Evolutionary conservation across 139 green algal species (phyloP).

Genomic region (Chlamydomonas urium): DNA sequence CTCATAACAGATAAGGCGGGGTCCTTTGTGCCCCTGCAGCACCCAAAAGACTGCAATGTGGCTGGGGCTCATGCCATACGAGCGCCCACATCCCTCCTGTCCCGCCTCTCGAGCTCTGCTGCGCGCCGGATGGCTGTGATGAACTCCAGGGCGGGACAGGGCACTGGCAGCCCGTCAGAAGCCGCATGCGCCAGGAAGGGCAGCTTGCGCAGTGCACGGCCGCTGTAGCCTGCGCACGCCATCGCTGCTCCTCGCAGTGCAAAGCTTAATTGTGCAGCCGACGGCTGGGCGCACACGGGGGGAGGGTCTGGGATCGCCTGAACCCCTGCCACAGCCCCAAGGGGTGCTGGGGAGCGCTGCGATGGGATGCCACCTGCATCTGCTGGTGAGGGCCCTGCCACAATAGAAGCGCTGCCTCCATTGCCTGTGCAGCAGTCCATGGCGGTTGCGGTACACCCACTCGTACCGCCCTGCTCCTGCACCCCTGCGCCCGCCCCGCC

Average conservation of each 20-base stretch:
- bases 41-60: too few species aligned
- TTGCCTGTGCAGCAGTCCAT: too few species aligned
- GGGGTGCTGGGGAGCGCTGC: not conserved
- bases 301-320: too few species aligned
- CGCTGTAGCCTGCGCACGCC: constrained; percentile 63
- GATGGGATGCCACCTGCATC: not conserved
- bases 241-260: constrained; percentile 40
- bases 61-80: too few species aligned
- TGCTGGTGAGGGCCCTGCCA: not conserved
- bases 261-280: not conserved
- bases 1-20: too few species aligned
- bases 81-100: not conserved
- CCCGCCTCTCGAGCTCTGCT: not conserved
- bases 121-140: not conserved
- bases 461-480: too few species aligned
- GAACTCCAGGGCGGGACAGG: not conserved
- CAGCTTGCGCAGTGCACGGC: constrained; percentile 70
- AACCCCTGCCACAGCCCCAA: not conserved
- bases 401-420: not conserved
- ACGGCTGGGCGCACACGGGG: too few species aligned
- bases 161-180: not conserved
- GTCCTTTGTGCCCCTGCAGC: too few species aligned
- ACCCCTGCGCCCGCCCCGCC: not conserved
- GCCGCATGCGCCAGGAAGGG: constrained; percentile 79
- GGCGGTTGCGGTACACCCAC: too few species aligned